Conservation (phyloP, 805 yeast genomes). For the Candida silvatica region DNA sequence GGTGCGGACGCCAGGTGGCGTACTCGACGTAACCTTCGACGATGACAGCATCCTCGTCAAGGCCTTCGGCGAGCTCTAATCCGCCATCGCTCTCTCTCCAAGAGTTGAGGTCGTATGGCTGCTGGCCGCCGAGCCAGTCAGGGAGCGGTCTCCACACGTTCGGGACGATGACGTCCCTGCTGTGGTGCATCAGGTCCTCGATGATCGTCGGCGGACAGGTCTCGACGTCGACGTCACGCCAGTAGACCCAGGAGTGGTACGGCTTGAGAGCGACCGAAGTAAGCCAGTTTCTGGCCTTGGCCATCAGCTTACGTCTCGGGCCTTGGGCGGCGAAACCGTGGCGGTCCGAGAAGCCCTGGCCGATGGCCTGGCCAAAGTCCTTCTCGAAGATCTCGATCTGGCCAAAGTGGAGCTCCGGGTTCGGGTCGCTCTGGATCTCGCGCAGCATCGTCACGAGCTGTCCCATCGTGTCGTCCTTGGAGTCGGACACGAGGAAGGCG, state of each 20-base stretch:
- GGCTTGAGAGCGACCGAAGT: slow-evolving; percentile 82
- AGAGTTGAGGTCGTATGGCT: slow-evolving; percentile 77
- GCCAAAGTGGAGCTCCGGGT: slow-evolving; percentile 61
- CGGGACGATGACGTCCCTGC: slow-evolving; percentile 88
- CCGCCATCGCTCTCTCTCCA: slow-evolving; percentile 88
- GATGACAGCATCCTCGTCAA: slow-evolving; percentile 91
- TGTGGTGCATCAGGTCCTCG: slow-evolving; percentile 89
- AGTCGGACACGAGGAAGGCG: slow-evolving; percentile 84
- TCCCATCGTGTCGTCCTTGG: slow-evolving; percentile 80
- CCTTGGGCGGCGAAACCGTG: slow-evolving; percentile 97
- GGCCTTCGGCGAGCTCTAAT: slow-evolving; percentile 57
- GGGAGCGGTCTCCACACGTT: slow-evolving; percentile 90
- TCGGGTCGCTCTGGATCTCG: slow-evolving; percentile 57
- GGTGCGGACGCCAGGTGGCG: slow-evolving; percentile 96
- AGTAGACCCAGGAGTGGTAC: slow-evolving; percentile 90
- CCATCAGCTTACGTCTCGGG: slow-evolving; percentile 91
- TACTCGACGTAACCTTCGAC: slow-evolving; percentile 97
- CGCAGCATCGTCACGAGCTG: slow-evolving; percentile 48
- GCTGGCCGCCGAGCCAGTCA: slow-evolving; percentile 78
- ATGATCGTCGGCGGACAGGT: slow-evolving; percentile 75
- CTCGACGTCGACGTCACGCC: slow-evolving; percentile 99
- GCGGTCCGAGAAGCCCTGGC: slow-evolving; percentile 87
- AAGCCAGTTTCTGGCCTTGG: slow-evolving; percentile 91
- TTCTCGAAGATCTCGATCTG: slow-evolving; percentile 82
- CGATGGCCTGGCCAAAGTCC: slow-evolving; percentile 89